Percentiles rank a stretch among this genome's conserved stretches.
These are phyloP conservation scores for Citrullus amarus DNA, from an alignment of 306 rosid genomes.

Conservation along the genomic window DNA sequence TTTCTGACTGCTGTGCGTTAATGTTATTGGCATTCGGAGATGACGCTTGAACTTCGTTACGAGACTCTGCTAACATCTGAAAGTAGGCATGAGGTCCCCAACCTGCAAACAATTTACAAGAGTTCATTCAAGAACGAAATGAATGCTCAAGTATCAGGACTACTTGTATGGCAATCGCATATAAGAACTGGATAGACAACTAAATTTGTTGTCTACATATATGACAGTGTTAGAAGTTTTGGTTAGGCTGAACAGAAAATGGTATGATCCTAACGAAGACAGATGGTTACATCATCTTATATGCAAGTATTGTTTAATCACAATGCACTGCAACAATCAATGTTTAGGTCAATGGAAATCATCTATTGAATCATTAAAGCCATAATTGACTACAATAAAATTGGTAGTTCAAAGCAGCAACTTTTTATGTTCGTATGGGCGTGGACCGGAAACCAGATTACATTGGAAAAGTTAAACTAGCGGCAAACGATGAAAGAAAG, in stretches of 20 bases:
- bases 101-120: not conserved
- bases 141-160: not conserved
- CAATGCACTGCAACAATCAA: not conserved
- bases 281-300: not conserved
- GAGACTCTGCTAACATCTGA: constrained; percentile 16
- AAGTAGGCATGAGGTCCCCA: constrained; percentile 20
- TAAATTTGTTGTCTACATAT: not conserved
- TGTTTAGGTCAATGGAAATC: not conserved
- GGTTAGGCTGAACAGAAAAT: not conserved
- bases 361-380: not conserved
- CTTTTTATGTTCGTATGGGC: not conserved
- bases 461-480: not conserved
- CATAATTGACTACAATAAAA: not conserved
- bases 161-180: not conserved
- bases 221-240: not conserved
- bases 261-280: not conserved
- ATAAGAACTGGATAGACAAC: not conserved
- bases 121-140: not conserved
- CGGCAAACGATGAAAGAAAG: not conserved
- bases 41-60: constrained; percentile 12
- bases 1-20: not conserved
- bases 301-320: not conserved
- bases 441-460: not conserved
- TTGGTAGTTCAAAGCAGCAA: not conserved
- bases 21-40: not conserved